These are phyloP conservation scores for Gossypium stocksii DNA, from an alignment of 345 rosid genomes.

Conservation along the genomic window DNA sequence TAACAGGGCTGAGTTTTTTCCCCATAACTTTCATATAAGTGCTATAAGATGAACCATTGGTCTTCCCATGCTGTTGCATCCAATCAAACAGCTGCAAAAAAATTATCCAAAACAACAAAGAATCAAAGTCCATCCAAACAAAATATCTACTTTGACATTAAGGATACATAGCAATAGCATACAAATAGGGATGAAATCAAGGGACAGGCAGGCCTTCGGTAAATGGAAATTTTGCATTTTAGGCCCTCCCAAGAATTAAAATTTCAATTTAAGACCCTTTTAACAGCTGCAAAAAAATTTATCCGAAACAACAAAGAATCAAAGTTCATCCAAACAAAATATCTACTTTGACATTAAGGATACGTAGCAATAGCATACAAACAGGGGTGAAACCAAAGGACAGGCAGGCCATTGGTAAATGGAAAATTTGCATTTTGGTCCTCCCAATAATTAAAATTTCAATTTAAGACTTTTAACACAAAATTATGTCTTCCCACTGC, in stretches of 20 bases:
- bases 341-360: neutral
- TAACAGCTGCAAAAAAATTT: conserved; percentile 52
- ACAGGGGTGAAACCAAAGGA: too few species aligned
- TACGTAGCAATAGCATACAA: neutral
- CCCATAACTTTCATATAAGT: conserved; percentile 74
- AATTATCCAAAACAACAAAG: conserved; percentile 21
- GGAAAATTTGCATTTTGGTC: too few species aligned
- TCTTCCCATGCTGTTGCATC: conserved; percentile 75
- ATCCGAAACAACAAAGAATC: conserved; percentile 17
- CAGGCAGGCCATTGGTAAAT: too few species aligned
- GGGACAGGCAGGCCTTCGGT: too few species aligned
- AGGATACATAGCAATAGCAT: neutral
- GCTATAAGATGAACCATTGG: conserved; percentile 62
- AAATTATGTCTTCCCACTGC: neutral
- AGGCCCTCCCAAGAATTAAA: too few species aligned
- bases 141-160: neutral
- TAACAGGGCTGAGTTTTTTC: conserved; percentile 44
- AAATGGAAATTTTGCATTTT: too few species aligned
- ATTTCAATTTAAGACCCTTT: too few species aligned
- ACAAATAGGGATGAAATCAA: too few species aligned
- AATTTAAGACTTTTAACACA: conserved; percentile 24
- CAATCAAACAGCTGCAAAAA: conserved; percentile 75
- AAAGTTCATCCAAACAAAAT: neutral
- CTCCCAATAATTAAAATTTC: too few species aligned
- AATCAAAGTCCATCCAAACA: neutral